Evolutionary conservation across 1,284 basidiomycete species (phyloP).

Genomic region (Pyrrhoderma lamaoense): DNA sequence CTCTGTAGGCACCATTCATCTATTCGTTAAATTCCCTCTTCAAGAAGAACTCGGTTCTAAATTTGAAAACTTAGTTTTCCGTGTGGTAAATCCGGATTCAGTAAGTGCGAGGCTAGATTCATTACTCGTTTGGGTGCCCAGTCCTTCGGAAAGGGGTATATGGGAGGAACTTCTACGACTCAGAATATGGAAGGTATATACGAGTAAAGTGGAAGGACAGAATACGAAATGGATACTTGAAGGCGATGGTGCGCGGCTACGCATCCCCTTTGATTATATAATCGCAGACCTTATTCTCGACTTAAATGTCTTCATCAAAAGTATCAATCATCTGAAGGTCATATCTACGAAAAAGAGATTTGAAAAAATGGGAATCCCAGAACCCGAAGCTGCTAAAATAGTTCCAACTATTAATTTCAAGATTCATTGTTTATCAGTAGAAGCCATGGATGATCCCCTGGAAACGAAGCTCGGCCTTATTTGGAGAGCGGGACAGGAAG

Average conservation of each 20-base stretch:
- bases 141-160: conserved; percentile 30
- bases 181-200: conserved; percentile 46
- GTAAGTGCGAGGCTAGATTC: conserved; percentile 29
- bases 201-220: conserved; percentile 1
- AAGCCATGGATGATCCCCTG: conserved; percentile 85
- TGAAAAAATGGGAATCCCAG: conserved; percentile 45
- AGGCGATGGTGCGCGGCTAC: conserved; percentile 62
- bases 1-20: conserved; percentile 15
- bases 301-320: conserved; percentile 57
- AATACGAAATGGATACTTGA: conserved; percentile 41
- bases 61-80: conserved; percentile 35
- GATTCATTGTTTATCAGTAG: conserved; percentile 58
- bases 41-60: conserved; percentile 34
- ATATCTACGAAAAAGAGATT: conserved; percentile 43
- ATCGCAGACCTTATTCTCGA: conserved; percentile 71
- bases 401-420: conserved; percentile 62
- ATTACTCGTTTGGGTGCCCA: conserved; percentile 39
- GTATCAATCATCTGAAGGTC: conserved; percentile 53
- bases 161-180: conserved; percentile 82
- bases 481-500: conserved; percentile 71
- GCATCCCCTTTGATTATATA: conserved; percentile 76
- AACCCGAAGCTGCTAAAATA: conserved; percentile 62
- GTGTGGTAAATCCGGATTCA: conserved; percentile 16
- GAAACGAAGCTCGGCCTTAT: conserved; percentile 78
- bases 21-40: conserved; percentile 19